These are phyloP conservation scores for Heritiera fomes DNA, from an alignment of 345 rosid species.

Conservation along the genomic window DNA sequence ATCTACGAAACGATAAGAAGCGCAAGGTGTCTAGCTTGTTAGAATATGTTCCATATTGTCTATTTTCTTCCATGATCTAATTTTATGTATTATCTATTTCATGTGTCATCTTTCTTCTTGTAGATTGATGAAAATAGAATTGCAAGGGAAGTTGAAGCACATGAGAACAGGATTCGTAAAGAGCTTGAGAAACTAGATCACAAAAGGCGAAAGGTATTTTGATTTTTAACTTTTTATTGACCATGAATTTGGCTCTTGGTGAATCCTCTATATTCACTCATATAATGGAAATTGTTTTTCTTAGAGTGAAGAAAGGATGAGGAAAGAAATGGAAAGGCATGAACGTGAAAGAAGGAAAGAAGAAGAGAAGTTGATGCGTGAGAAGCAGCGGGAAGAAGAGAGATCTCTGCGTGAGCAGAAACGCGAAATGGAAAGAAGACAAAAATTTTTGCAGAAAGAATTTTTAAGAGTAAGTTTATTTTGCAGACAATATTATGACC, in stretches of 20 bases:
- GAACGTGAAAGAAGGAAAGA: conserved; percentile 98
- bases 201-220: conserved; percentile 70
- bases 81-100: conserved; percentile 18
- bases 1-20: conserved; percentile 50
- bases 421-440: conserved; percentile 92
- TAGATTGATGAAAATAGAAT: conserved; percentile 70
- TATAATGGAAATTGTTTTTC: conserved; percentile 27
- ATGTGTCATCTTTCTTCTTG: conserved; percentile 31
- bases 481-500: conserved; percentile 5
- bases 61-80: conserved; percentile 19
- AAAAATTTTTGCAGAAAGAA: conserved; percentile 88
- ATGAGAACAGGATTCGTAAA: conserved; percentile 62
- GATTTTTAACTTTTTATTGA: conserved; percentile 8
- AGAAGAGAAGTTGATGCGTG: conserved; percentile 95
- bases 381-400: conserved; percentile 93
- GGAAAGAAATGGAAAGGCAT: conserved; percentile 84
- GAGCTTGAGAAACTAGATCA: conserved; percentile 76
- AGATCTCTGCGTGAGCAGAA: conserved; percentile 78
- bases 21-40: conserved; percentile 42
- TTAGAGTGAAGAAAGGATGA: conserved; percentile 84
- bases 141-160: conserved; percentile 69
- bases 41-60: conserved; percentile 7
- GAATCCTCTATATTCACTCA: conserved; percentile 21
- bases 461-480: conserved; percentile 46
- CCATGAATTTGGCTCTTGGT: conserved; percentile 12